phyloP scores from a whole-genome alignment of 257 asterid genomes.

The Solanum microdontum region DNA sequence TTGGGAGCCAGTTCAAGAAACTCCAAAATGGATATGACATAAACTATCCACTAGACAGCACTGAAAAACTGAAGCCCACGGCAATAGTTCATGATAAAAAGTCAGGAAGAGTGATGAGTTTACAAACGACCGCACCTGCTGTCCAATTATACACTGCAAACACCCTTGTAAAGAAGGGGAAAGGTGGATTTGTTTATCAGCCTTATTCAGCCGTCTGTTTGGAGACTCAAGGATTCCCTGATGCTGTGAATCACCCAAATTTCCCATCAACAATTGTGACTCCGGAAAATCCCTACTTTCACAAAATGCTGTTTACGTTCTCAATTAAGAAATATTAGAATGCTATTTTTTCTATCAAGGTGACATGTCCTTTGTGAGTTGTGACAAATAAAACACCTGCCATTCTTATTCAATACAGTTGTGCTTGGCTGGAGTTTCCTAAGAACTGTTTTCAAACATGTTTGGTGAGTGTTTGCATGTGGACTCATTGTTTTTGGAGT shows the following conservation, averaged over 20 bases:
- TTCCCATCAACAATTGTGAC: conserved; percentile 48
- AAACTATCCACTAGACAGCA: conserved; percentile 52
- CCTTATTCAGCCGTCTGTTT: conserved; percentile 1
- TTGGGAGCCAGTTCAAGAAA: conserved; percentile 31
- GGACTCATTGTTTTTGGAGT: not conserved
- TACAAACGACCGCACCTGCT: conserved; percentile 33
- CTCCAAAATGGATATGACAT: conserved; percentile 60
- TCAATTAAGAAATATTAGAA: not conserved
- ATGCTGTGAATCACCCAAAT: conserved; percentile 61
- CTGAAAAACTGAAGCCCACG: conserved; percentile 21
- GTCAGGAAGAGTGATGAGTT: conserved; percentile 55
- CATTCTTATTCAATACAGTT: not conserved
- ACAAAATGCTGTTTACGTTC: not conserved
- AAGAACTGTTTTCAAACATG: not conserved
- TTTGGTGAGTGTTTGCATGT: not conserved
- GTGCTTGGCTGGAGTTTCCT: not conserved
- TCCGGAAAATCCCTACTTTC: not conserved
- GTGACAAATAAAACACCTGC: not conserved
- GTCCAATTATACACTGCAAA: not conserved
- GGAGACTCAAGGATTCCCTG: conserved; percentile 91
- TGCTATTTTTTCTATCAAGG: not conserved
- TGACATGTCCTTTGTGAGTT: not conserved
- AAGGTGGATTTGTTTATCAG: conserved; percentile 5
- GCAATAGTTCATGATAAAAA: conserved; percentile 36
- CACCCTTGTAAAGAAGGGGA: not conserved